phyloP scores from a whole-genome alignment of 2,329 filamentous ascomycete species.

The Parascedosporium putredinis region DNA sequence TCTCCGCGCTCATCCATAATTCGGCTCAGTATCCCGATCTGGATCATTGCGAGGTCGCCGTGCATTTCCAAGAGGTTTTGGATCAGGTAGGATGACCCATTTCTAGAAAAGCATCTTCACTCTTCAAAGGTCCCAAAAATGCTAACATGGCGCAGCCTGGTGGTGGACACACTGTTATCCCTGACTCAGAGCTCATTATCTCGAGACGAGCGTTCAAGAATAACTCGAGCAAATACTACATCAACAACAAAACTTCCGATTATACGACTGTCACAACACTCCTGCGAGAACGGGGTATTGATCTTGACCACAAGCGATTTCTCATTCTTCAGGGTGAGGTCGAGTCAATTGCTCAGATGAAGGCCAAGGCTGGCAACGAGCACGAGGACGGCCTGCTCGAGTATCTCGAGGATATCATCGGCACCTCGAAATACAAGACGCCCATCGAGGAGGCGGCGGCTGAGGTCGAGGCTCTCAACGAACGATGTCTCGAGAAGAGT shows the following conservation, averaged over 20 bases:
- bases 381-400: slow-evolving; percentile 94
- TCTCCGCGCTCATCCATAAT: slow-evolving; percentile 95
- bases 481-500: slow-evolving; percentile 91
- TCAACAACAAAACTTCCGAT: slow-evolving; percentile 79
- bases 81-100: slow-evolving; percentile 49
- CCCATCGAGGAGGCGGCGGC: slow-evolving; percentile 89
- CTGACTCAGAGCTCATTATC: slow-evolving; percentile 75
- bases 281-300: slow-evolving; percentile 77
- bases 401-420: slow-evolving; percentile 97
- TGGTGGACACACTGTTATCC: slow-evolving; percentile 65
- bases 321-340: slow-evolving; percentile 95
- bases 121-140: background rate
- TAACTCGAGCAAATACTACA: slow-evolving; percentile 97
- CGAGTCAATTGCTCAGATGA: slow-evolving; percentile 98
- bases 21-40: slow-evolving; percentile 78
- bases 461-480: slow-evolving; percentile 86
- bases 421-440: slow-evolving; percentile 95
- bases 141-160: slow-evolving; percentile 42
- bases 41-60: slow-evolving; percentile 87
- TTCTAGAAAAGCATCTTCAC: background rate
- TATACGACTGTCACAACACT: slow-evolving; percentile 87
- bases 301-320: slow-evolving; percentile 96
- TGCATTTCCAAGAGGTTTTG: slow-evolving; percentile 92
- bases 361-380: slow-evolving; percentile 86
- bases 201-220: slow-evolving; percentile 94